Conservation (phyloP, 768 basidiomycete species). For the Nevesoporus exiguus region DNA sequence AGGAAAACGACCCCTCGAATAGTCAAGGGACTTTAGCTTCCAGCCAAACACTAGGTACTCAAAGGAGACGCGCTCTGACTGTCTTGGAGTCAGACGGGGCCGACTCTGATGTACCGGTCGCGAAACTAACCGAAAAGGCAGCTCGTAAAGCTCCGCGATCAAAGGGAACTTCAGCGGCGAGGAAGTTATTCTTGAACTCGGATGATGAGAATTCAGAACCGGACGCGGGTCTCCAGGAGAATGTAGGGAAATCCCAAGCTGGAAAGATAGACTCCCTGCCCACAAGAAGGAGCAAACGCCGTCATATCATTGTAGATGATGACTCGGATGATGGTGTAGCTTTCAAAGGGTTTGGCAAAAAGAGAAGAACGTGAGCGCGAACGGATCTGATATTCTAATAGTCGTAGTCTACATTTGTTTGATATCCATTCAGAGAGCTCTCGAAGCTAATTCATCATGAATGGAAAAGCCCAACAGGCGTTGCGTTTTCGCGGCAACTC, state of each 20-base stretch:
- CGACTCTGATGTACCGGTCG: constrained; percentile 14
- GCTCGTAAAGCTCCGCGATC: constrained; percentile 22
- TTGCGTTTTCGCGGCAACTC: constrained; percentile 86
- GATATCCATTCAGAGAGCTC: background rate
- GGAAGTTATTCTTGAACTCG: constrained; percentile 52
- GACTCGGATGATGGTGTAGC: constrained; percentile 70
- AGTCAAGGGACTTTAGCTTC: constrained; percentile 14
- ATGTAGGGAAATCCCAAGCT: background rate
- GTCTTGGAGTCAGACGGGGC: constrained; percentile 43
- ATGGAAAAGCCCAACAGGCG: constrained; percentile 80
- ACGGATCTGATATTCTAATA: constrained; percentile 1
- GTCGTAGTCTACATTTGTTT: constrained; percentile 2
- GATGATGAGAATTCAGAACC: constrained; percentile 37
- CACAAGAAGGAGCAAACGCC: constrained; percentile 20
- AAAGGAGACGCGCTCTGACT: constrained; percentile 27
- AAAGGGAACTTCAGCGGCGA: constrained; percentile 26
- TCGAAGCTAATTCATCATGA: constrained; percentile 57
- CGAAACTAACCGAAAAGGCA: constrained; percentile 15
- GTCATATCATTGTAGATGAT: constrained; percentile 50
- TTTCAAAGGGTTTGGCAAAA: constrained; percentile 60
- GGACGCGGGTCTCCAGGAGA: background rate
- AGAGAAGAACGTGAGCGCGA: constrained; percentile 15
- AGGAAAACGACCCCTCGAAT: constrained; percentile 30
- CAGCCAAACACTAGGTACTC: constrained; percentile 18
- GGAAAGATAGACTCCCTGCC: constrained; percentile 10